Conservation (phyloP, 2,329 filamentous ascomycete genomes). For the Curvularia eragrostidis region DNA sequence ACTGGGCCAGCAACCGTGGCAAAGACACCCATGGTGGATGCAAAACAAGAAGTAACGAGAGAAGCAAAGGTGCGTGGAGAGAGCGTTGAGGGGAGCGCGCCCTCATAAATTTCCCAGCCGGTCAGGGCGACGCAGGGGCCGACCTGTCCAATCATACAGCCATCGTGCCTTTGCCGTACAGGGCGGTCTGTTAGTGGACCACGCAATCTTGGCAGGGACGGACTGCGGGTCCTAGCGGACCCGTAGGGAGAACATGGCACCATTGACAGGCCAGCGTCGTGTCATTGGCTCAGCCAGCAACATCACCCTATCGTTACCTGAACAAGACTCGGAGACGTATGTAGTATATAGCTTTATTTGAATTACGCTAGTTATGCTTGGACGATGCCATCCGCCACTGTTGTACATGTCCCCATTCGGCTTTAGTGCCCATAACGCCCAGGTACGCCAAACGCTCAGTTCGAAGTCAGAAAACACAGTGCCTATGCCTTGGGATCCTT, state of each 20-base stretch:
- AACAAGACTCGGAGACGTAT: background rate
- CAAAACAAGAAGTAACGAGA: slow-evolving; percentile 13
- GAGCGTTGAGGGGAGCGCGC: slow-evolving; percentile 25
- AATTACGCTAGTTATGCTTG: slow-evolving; percentile 12
- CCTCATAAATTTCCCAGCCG: slow-evolving; percentile 39
- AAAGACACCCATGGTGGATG: slow-evolving; percentile 59
- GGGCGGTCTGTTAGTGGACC: slow-evolving; percentile 19
- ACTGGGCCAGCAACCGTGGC: slow-evolving; percentile 57
- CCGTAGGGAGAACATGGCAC: slow-evolving; percentile 25
- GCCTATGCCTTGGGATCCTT: slow-evolving; percentile 3
- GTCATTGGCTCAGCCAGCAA: slow-evolving; percentile 26
- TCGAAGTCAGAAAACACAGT: background rate
- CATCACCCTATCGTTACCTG: slow-evolving; percentile 1
- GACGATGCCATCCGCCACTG: slow-evolving; percentile 10
- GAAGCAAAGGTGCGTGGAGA: slow-evolving; percentile 7
- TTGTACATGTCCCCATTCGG: slow-evolving; percentile 24
- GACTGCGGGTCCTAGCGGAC: slow-evolving; percentile 19
- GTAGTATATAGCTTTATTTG: background rate
- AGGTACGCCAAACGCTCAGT: slow-evolving; percentile 16
- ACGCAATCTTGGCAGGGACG: slow-evolving; percentile 30
- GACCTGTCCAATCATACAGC: slow-evolving; percentile 12
- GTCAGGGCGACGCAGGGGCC: slow-evolving; percentile 30
- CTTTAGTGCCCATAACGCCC: slow-evolving; percentile 24
- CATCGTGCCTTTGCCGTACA: slow-evolving; percentile 22
- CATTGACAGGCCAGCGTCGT: slow-evolving; percentile 34